Base-by-base conservation (phyloP, 2,329 filamentous ascomycete species). In the Thermothelomyces thermophilus region DNA sequence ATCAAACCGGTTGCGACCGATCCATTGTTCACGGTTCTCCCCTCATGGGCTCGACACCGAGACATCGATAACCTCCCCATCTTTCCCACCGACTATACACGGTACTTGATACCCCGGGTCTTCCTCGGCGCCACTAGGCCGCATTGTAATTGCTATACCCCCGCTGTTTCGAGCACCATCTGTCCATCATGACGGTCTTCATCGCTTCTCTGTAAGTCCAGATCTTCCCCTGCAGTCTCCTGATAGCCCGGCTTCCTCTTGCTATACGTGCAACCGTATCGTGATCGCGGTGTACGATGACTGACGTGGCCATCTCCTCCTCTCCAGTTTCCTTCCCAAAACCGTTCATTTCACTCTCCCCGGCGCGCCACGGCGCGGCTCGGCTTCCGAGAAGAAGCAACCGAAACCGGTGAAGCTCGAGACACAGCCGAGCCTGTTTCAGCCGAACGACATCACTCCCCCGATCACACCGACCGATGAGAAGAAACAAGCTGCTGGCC, bases 281-380 rank as follows among this genome's bases (percentile, higher is more conserved):
- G 22, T 43, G 17, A 17, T 11, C 35, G 45, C 16, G 45, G 19
- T n/a, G 31, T 14, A 22, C 17, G 28, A 28, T n/a, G 16, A 14
- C 28, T 44, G 10, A 48, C 20, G 7, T 6, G 3, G 17, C 11
- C 5, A 2, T 16, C 24, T 5, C n/a, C 4, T 34, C 3, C 13
- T 3, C 14, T 11, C 2, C 64, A 95, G 90, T 50, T 95, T 95
- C 65, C 79, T 96, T 31, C 91, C 91, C 30, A 90, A 95, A 67
- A 97, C 91, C 35, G 76, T 95, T 62, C 84, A 95, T 67, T 97
- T 97, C 67, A 83, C 84, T 59, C 75, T 87, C 50, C 79, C 80
- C 10, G 74, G 75, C 34, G 75, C 73, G 28, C 71, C 73, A 45
- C 69, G 67, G 51, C 70, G 64, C 55, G 63, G 63, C 53, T 65